Percentiles rank a stretch among this genome's conserved stretches.
Conservation (phyloP, 148 eudicot genomes). For the Rhododendron mucronatum region DNA sequence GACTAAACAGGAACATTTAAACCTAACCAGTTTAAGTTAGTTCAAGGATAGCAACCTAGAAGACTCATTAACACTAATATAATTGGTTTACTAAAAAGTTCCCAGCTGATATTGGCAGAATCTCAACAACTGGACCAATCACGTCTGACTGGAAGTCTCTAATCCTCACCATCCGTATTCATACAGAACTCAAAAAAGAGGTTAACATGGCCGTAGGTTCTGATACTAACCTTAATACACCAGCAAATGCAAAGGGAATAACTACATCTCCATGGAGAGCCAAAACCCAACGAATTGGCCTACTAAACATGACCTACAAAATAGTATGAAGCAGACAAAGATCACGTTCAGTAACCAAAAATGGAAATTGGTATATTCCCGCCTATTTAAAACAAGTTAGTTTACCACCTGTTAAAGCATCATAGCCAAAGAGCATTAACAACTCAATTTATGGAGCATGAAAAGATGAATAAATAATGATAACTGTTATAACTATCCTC, state of each 20-base stretch:
- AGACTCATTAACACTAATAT: not conserved
- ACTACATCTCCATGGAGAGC: slow-evolving; percentile 85
- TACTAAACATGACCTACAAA: slow-evolving; percentile 72
- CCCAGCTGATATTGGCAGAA: not conserved
- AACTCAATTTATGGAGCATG: not conserved
- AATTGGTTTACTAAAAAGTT: not conserved
- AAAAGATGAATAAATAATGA: not conserved
- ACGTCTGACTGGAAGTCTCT: not conserved
- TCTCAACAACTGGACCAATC: not conserved
- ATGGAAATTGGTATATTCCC: not conserved
- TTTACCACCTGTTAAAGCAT: not conserved
- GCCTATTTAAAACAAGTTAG: not conserved
- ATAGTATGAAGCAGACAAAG: not conserved
- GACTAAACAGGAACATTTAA: not conserved
- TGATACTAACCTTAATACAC: slow-evolving; percentile 64
- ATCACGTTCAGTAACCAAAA: not conserved
- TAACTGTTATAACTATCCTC: not conserved
- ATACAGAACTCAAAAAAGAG: not conserved
- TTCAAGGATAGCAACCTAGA: not conserved
- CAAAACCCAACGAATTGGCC: slow-evolving; percentile 98
- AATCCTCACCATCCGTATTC: not conserved
- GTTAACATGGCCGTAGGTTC: not conserved
- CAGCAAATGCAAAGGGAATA: slow-evolving; percentile 79
- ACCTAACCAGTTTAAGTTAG: not conserved
- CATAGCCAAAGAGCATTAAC: not conserved